A percentile compares a stretch with the other conserved stretches of the same genome.
Conservation (phyloP, 2,329 filamentous ascomycete genomes). For the Diaporthe sp. region DNA sequence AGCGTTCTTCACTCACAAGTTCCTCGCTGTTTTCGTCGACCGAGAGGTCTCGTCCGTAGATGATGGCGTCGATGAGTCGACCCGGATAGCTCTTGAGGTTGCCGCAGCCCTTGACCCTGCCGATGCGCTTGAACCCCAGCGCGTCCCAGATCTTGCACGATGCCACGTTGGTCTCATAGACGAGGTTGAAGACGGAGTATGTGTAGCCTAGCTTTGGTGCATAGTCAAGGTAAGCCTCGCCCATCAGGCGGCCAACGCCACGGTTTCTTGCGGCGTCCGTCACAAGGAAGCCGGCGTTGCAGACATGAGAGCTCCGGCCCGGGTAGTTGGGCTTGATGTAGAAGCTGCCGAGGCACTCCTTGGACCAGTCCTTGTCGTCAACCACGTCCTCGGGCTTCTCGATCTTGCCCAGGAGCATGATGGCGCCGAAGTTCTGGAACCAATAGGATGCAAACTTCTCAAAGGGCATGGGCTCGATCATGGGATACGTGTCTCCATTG, state of each 20-base stretch:
- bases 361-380: constrained; percentile 80
- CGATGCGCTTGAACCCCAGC: constrained; percentile 92
- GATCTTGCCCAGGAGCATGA: constrained; percentile 88
- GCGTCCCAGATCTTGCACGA: constrained; percentile 94
- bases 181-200: constrained; percentile 94
- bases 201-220: constrained; percentile 86
- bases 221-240: constrained; percentile 83
- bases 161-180: constrained; percentile 93
- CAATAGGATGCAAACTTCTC: constrained; percentile 86
- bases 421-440: constrained; percentile 91
- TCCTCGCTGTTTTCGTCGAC: constrained; percentile 77
- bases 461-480: constrained; percentile 82
- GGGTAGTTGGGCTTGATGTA: constrained; percentile 97
- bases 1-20: constrained; percentile 92
- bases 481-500: constrained; percentile 91
- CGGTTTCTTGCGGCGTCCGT: constrained; percentile 81
- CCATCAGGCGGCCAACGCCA: constrained; percentile 82
- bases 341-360: constrained; percentile 88
- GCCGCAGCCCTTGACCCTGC: constrained; percentile 81
- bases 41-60: constrained; percentile 78
- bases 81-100: constrained; percentile 78
- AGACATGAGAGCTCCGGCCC: constrained; percentile 90
- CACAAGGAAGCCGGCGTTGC: constrained; percentile 86
- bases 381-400: constrained; percentile 71
- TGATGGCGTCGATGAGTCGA: constrained; percentile 81